A percentile compares a stretch with the other conserved stretches of the same genome.
These are phyloP conservation scores for Ophiostoma sp. DNA, from an alignment of 2,329 filamentous ascomycete species.

Conservation along the genomic window DNA sequence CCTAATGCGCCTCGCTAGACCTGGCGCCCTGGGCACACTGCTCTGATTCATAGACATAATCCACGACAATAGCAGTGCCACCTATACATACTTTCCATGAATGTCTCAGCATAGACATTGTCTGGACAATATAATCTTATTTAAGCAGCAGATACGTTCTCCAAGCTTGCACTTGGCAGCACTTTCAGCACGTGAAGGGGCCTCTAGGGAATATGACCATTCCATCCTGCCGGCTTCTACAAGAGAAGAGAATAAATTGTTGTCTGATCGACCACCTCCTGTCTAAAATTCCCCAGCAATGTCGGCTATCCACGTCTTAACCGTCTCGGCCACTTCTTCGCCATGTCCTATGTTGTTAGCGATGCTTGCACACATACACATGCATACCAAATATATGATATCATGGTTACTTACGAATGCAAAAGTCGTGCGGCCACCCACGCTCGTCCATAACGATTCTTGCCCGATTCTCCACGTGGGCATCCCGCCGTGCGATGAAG, in stretches of 20 bases:
- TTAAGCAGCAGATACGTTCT: too few relatives aligned
- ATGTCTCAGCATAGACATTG: too few relatives aligned
- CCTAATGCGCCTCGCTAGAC: too few relatives aligned
- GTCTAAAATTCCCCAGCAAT: constrained; percentile 32
- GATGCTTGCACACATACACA: neutral
- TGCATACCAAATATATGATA: neutral
- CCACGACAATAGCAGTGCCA: too few relatives aligned
- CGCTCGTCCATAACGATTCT: constrained; percentile 50
- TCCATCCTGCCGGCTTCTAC: neutral
- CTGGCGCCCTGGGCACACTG: too few relatives aligned
- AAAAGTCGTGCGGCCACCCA: constrained; percentile 56
- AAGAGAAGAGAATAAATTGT: too few relatives aligned
- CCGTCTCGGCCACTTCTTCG: constrained; percentile 46
- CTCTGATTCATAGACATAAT: too few relatives aligned
- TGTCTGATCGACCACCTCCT: neutral
- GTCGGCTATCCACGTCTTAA: constrained; percentile 48
- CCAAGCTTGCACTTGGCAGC: too few relatives aligned
- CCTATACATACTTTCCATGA: too few relatives aligned
- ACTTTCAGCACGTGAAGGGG: too few relatives aligned
- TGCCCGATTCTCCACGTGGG: constrained; percentile 36
- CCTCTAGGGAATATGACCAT: too few relatives aligned
- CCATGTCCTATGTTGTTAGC: constrained; percentile 39
- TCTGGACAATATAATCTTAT: too few relatives aligned
- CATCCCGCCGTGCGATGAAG: constrained; percentile 43
- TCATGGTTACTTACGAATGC: constrained; percentile 41